Evolutionary conservation across 2,329 filamentous ascomycete species (phyloP).

Genomic region (Malbranchea zuffiana): DNA sequence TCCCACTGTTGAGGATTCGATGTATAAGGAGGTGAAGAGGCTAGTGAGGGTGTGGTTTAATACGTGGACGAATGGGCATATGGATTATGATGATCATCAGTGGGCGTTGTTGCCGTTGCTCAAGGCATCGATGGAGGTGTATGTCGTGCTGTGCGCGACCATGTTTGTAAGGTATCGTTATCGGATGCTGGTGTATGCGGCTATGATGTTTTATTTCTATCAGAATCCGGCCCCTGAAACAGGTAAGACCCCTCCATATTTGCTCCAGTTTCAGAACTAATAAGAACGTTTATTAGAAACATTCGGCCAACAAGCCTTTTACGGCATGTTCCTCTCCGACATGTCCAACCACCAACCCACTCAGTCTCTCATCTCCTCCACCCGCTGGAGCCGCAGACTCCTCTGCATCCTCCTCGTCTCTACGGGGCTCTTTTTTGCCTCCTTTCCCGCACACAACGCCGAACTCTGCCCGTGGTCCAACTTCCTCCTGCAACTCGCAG

Average conservation of each 20-base stretch:
- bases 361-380: constrained; percentile 36
- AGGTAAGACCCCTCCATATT: constrained; percentile 27
- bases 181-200: constrained; percentile 33
- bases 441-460: constrained; percentile 41
- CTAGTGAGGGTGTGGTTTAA: constrained; percentile 38
- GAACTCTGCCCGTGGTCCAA: constrained; percentile 42
- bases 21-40: constrained; percentile 37
- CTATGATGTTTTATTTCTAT: constrained; percentile 42
- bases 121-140: constrained; percentile 38
- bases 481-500: constrained; percentile 31
- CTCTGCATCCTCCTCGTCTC: constrained; percentile 29
- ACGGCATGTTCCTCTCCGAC: constrained; percentile 43
- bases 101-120: constrained; percentile 42
- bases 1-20: constrained; percentile 33
- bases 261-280: not conserved
- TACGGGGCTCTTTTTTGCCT: constrained; percentile 38
- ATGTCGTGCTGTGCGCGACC: constrained; percentile 35
- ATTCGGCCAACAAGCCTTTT: constrained; percentile 43
- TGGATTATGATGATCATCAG: constrained; percentile 45
- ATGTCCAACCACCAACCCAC: constrained; percentile 38
- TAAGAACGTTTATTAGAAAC: constrained; percentile 33
- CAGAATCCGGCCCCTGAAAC: constrained; percentile 36
- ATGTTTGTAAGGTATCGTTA: constrained; percentile 38
- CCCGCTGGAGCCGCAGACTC: constrained; percentile 31
- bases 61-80: constrained; percentile 43